Conservation (phyloP, 495 filamentous ascomycete genomes). For the Aspergillus ellipticus region DNA sequence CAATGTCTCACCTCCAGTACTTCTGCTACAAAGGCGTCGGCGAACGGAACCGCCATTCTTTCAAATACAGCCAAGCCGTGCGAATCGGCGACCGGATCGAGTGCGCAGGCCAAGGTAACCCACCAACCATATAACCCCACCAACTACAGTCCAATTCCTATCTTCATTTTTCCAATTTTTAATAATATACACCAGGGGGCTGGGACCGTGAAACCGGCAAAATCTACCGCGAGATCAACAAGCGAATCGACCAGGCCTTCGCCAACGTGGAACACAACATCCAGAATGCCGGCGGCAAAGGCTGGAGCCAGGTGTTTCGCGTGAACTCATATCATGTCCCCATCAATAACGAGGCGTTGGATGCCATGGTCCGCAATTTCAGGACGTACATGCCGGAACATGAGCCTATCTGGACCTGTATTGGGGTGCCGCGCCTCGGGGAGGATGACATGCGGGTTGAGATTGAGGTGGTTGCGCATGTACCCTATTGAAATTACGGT, state of each 20-base stretch:
- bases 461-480: conserved; percentile 52
- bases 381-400: conserved; percentile 48
- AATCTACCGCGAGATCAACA: conserved; percentile 35
- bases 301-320: conserved; percentile 55
- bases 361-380: conserved; percentile 42
- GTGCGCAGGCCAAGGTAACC: conserved; percentile 49
- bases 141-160: no score
- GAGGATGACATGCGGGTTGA: conserved; percentile 50
- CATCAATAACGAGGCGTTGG: conserved; percentile 38
- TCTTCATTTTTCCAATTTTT: no score
- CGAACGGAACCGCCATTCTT: conserved; percentile 26
- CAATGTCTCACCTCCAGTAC: conserved; percentile 46
- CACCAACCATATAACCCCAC: not conserved
- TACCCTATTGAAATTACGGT: no score
- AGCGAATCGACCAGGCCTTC: conserved; percentile 52
- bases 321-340: conserved; percentile 46
- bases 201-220: conserved; percentile 43
- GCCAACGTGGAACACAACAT: conserved; percentile 47
- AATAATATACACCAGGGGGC: no score
- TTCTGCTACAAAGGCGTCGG: conserved; percentile 43
- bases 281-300: conserved; percentile 49
- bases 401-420: conserved; percentile 46
- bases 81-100: conserved; percentile 51
- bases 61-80: conserved; percentile 52
- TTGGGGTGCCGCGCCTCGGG: conserved; percentile 43